Evolutionary conservation across 352 stramenopile species (phyloP), one percentile per base, ranked within the genome.

Genomic region (Ophiocytium majus): DNA sequence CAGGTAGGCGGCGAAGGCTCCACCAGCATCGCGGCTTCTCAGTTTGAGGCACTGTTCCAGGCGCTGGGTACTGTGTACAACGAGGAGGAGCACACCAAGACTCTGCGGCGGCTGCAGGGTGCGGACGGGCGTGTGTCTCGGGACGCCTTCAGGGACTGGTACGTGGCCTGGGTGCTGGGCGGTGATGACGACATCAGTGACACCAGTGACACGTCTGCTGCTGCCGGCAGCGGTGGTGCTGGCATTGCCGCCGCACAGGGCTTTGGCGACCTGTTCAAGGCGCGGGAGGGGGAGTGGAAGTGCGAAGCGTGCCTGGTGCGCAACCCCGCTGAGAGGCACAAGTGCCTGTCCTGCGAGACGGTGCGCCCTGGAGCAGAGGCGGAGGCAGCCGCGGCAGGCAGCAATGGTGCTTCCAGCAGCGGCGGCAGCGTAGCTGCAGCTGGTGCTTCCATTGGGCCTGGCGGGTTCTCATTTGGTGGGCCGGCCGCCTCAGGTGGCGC

Each of bases 151-250:
- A 23, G 93, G 28, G 74, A 82, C 17, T 94, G 91, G 91, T 94
- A 94, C 86, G 85, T 92, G 10, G 86, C 91, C n/a, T 94, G 91
- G 91, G 64, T 94, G 57, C 93, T 94, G 87, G 90, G 89, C 43
- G 91, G 90, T 82, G 90, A 85, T 78, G 66, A 78, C 66, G 66
- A 78, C 66, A 17, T 14, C 35, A 78, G 32, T 78, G 66, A 78
- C 14, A 66, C 17, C 28, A 28, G 28, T 23, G 66, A 78, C 35
- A 14, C 5, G 5, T 17, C 5, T 17, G 64, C 66, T 5, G 66
- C 32, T 5, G 66, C 32, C 5, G 32, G 32, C 35, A 17, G 32
- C 32, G 66, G 35, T 17, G 32, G 35, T 14, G 14, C 5, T 14
- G 66, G 35, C 5, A 14, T 14, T 78, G 66, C 32, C 5, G 43